Percentiles rank a stretch among this genome's conserved stretches.
phyloP scores from a whole-genome alignment of 768 basidiomycete species.

The Mycena polygramma region DNA sequence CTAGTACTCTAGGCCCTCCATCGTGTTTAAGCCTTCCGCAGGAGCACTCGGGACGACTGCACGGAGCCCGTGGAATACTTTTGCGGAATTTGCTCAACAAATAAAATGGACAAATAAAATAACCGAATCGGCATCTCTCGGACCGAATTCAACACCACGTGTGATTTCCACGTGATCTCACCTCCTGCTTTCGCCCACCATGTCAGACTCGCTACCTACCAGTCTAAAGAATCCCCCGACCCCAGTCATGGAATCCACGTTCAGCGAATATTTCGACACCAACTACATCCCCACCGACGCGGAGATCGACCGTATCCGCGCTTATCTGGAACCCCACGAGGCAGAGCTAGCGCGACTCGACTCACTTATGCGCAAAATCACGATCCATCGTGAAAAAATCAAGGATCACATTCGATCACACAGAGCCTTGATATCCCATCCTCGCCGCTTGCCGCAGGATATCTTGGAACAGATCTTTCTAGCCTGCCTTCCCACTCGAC shows the following conservation, averaged over 20 bases:
- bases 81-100: too few species aligned
- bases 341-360: neutral
- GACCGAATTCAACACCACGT: too few species aligned
- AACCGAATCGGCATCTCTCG: too few species aligned
- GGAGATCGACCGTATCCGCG: neutral
- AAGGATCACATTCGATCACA: neutral
- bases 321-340: neutral
- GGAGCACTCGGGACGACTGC: too few species aligned
- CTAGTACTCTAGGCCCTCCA: too few species aligned
- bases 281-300: neutral
- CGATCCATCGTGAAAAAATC: neutral
- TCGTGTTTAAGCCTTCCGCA: too few species aligned
- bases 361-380: neutral
- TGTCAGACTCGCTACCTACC: too few species aligned
- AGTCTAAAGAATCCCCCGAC: too few species aligned
- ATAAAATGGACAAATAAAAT: too few species aligned
- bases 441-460: constrained; percentile 9
- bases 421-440: neutral
- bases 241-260: neutral
- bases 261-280: neutral
- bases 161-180: too few species aligned
- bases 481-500: constrained; percentile 1
- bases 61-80: too few species aligned
- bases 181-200: too few species aligned
- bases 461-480: constrained; percentile 16